Evolutionary conservation across 106 monocot genomes (phyloP), one percentile per base, ranked within the genome.

Genomic region (Acorus gramineus): DNA sequence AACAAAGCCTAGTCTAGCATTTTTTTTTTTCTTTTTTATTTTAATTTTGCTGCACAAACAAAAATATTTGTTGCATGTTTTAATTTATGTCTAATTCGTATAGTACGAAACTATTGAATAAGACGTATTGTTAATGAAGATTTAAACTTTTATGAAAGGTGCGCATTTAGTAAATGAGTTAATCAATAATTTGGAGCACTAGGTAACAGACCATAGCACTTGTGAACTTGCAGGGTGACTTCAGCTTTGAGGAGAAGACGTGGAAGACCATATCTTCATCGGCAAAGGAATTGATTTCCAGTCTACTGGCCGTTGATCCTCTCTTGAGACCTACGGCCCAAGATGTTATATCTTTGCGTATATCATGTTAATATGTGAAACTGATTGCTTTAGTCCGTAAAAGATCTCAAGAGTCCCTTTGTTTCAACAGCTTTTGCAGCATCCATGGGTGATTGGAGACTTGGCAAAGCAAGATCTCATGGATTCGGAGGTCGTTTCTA

Each of bases 401-500:
- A 28, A 28, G 28, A 28, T 69, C 11, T 59, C 14, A 7, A 71
- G n/a, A 74, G 7, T 61, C 44, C 6, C 11, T 43, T 7, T 42
- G 45, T 44, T 47, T 54, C 46, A 78, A 65, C 72, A 85, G 85
- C 76, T 86, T 67, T 13, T 86, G 76, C 66, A 74, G 61, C 82
- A 86, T 76, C 82, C 82, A 52, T 86, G 86, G 86, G 86, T 86
- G 60, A 67, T 86, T 46, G 86, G 86, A 42, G 86, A 86, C 55
- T 82, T 69, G 14, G 86, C 86, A 0, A 86, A 86, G 60, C 76
- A 82, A 13, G 82, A 86, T 3, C 76, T 76, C 55, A 82, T 86
- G 73, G 82, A 82, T 53, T 72, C 86, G 46, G 86, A 82, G 56
- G 86, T 82, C 42, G 86, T 86, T 12, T 74, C 82, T 43, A 79